Evolutionary conservation across 495 filamentous ascomycete genomes (phyloP).

Genomic region (Talaromyces adpressus): DNA sequence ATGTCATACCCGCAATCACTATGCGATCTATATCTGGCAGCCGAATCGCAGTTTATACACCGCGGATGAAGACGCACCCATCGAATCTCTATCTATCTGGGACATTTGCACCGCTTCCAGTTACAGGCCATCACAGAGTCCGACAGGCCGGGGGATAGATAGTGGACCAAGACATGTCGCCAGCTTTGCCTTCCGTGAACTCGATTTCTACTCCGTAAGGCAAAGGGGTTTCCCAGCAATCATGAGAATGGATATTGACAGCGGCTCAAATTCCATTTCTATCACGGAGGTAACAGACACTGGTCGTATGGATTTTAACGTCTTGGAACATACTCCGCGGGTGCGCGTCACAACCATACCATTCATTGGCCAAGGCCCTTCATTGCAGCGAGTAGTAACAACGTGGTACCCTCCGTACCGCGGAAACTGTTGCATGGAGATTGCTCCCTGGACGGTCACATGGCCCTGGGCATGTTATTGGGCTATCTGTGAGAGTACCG

Average conservation of each 20-base stretch:
- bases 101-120: constrained; percentile 51
- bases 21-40: constrained; percentile 63
- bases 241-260: constrained; percentile 47
- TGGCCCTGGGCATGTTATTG: constrained; percentile 27
- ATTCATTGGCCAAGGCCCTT: constrained; percentile 43
- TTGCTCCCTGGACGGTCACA: constrained; percentile 16
- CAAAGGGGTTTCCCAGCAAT: constrained; percentile 50
- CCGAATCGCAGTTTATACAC: constrained; percentile 52
- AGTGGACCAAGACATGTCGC: constrained; percentile 45
- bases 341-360: constrained; percentile 49
- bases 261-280: constrained; percentile 29
- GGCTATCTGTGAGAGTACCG: constrained; percentile 46
- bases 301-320: constrained; percentile 14
- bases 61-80: constrained; percentile 48
- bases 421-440: constrained; percentile 25
- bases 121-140: constrained; percentile 51
- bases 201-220: constrained; percentile 50
- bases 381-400: constrained; percentile 40
- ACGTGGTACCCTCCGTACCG: constrained; percentile 34
- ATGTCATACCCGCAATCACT: constrained; percentile 53
- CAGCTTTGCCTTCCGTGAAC: constrained; percentile 46
- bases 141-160: constrained; percentile 29
- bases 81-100: constrained; percentile 61
- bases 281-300: constrained; percentile 36
- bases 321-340: constrained; percentile 32